phyloP scores from a whole-genome alignment of 352 stramenopile genomes.

The Pythium chondricola region DNA sequence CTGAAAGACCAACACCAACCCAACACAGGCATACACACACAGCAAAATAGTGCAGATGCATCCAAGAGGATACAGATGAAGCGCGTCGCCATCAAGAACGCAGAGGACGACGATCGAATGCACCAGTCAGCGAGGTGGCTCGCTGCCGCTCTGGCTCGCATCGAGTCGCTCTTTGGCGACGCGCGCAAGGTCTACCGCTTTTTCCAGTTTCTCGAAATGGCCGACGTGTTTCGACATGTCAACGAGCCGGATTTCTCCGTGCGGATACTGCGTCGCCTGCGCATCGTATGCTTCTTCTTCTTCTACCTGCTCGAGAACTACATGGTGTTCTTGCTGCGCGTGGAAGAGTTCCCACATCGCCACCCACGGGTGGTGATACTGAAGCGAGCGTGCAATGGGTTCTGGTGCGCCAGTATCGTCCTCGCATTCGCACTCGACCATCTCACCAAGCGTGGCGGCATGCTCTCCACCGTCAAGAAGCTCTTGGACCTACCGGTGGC shows the following conservation, averaged over 20 bases:
- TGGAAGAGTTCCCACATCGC: slow-evolving; percentile 26
- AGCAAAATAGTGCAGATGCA: no score
- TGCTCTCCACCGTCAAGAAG: slow-evolving; percentile 41
- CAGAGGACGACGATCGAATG: not conserved
- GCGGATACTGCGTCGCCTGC: slow-evolving; percentile 32
- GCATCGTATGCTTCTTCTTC: slow-evolving; percentile 54
- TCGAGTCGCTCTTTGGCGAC: slow-evolving; percentile 47
- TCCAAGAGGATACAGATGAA: not conserved
- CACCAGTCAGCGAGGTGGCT: slow-evolving; percentile 6
- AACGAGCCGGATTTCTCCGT: slow-evolving; percentile 22
- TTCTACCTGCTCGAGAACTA: slow-evolving; percentile 66
- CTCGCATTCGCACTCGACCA: slow-evolving; percentile 46
- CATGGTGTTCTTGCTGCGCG: slow-evolving; percentile 38
- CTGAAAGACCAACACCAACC: slow-evolving; percentile 5
- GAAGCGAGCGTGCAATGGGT: slow-evolving; percentile 36
- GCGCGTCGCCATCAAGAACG: slow-evolving; percentile 11
- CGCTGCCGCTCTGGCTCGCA: slow-evolving; percentile 21
- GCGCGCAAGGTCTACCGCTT: slow-evolving; percentile 54
- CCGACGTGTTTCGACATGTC: slow-evolving; percentile 39
- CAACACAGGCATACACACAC: not conserved
- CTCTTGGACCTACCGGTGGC: slow-evolving; percentile 49
- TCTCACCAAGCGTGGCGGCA: slow-evolving; percentile 25
- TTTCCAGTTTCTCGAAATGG: slow-evolving; percentile 65
- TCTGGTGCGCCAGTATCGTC: slow-evolving; percentile 56
- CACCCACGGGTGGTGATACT: slow-evolving; percentile 27